Evolutionary conservation across 345 rosid species (phyloP), one percentile per base, ranked within the genome.

Genomic region (Arabis alpina): DNA sequence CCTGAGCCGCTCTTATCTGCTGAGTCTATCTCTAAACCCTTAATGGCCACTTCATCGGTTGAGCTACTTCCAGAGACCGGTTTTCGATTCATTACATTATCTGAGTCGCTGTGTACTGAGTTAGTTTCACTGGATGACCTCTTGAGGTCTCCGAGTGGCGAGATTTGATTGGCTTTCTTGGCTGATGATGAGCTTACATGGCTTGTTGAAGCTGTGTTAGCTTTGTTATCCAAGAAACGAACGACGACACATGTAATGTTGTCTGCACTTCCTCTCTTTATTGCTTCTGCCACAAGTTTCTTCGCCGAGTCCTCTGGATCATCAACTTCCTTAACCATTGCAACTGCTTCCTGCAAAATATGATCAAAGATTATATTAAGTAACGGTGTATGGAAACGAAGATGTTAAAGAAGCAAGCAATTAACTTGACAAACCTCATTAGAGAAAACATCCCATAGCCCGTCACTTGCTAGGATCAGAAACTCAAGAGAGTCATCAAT

Each of bases 381-480:
- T 36, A 24, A 4, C 24, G 9, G 39, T 10, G 37, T 39, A 32
- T 6, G 40, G 45, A 34, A 52, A 36, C 2, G 53, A 64, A 16
- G 13, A 39, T 15, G 51, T 27, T 40, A 59, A 37, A 6, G 32
- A 25, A n/a, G 42, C 23, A 28, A 34, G 37, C 8, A 23, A 10
- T 27, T 19, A 19, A 66, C 11, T 41, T 57, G 15, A 61, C 73
- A 56, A 61, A 93, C 99, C 88, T 94, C 97, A 54, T 91, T 94
- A 50, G 93, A 75, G 65, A 94, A 91, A 66, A 94, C 98, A 76
- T 93, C 98, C 97, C 98, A 91, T 28, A 91, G 72, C 63, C 98
- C 98, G 66, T 93, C 98, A 72, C 99, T 94, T n/a, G 99, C 99
- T 74, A 94, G 92, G 57, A 94, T 91, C 66, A 94, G 93, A 79